Percentiles rank a stretch among this genome's conserved stretches.
Evolutionary conservation across 257 asterid species (phyloP).

Genomic region (Solanum chilense): DNA sequence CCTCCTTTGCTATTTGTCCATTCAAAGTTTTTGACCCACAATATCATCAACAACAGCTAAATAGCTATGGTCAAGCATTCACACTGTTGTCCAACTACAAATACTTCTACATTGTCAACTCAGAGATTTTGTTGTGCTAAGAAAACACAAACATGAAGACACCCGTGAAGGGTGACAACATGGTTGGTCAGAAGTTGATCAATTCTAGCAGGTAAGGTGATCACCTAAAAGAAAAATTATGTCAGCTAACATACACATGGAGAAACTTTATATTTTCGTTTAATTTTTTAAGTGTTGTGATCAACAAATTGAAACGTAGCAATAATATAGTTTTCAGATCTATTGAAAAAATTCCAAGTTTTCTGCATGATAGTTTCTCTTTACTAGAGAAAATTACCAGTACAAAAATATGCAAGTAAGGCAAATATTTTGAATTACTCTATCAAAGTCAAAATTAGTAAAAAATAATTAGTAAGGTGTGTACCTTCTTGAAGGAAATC

Average conservation of each 20-base stretch:
- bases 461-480: not conserved
- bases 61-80: not conserved
- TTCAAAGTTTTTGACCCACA: not conserved
- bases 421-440: not conserved
- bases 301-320: not conserved
- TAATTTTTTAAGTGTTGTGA: not conserved
- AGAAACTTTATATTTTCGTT: not conserved
- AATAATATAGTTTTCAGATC: not conserved
- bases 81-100: not conserved
- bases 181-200: slow-evolving; percentile 73
- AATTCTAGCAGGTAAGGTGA: slow-evolving; percentile 58
- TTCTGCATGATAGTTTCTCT: not conserved
- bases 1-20: too few species aligned
- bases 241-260: too few species aligned
- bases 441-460: not conserved
- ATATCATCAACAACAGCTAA: not conserved
- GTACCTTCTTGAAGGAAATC: slow-evolving; percentile 66
- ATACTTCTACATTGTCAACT: not conserved
- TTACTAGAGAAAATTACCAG: not conserved
- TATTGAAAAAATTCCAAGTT: not conserved
- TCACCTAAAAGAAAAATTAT: slow-evolving; percentile 26
- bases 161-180: slow-evolving; percentile 67
- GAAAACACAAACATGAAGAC: slow-evolving; percentile 65
- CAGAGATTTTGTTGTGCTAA: slow-evolving; percentile 35
- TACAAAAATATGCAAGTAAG: not conserved